phyloP scores from a whole-genome alignment of 345 rosid species.

The Nasturtium officinale region DNA sequence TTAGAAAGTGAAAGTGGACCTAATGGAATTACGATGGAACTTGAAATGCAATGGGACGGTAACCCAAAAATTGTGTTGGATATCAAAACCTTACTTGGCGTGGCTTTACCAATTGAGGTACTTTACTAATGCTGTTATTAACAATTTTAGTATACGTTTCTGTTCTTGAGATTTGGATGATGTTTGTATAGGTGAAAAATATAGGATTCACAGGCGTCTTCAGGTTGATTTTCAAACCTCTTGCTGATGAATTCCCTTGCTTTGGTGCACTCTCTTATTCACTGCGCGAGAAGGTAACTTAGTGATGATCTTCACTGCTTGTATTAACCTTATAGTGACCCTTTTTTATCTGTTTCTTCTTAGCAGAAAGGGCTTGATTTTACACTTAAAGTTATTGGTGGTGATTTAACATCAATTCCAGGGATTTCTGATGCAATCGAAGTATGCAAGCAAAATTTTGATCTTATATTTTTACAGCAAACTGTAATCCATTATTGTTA shows the following conservation, averaged over 20 bases:
- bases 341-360: neutral
- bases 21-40: conserved; percentile 68
- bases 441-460: conserved; percentile 48
- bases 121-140: neutral
- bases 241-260: conserved; percentile 81
- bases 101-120: conserved; percentile 84
- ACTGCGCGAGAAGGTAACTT: conserved; percentile 66
- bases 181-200: conserved; percentile 69
- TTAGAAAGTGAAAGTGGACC: conserved; percentile 57
- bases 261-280: conserved; percentile 90
- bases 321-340: neutral
- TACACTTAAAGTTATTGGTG: conserved; percentile 75
- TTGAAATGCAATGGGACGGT: conserved; percentile 97
- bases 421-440: conserved; percentile 86
- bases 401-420: conserved; percentile 78
- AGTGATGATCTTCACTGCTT: neutral
- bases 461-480: neutral
- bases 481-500: neutral
- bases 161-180: conserved; percentile 26
- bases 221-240: conserved; percentile 88
- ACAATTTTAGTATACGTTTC: neutral
- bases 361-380: conserved; percentile 79
- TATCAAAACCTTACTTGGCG: conserved; percentile 72
- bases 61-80: conserved; percentile 76
- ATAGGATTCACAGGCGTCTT: conserved; percentile 91